Percentiles rank a stretch among this genome's conserved stretches.
Conservation (phyloP, 345 rosid genomes). For the Rubroshorea leprosula region DNA sequence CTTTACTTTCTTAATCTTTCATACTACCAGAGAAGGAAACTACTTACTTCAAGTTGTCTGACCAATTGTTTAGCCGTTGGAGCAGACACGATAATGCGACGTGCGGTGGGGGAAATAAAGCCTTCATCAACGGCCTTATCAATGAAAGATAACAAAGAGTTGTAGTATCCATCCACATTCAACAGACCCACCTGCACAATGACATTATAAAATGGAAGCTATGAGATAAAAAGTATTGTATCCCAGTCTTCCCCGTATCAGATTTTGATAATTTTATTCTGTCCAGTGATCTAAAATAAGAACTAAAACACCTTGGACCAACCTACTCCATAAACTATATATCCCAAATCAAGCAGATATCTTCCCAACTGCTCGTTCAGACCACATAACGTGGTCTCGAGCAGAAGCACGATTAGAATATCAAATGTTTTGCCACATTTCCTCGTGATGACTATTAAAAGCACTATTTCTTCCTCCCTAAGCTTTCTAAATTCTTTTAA, state of each 20-base stretch:
- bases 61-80: conserved; percentile 76
- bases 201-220: too few species aligned
- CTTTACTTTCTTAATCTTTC: too few species aligned
- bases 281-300: not conserved
- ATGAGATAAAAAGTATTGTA: too few species aligned
- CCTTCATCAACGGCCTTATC: conserved; percentile 98
- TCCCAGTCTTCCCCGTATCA: not conserved
- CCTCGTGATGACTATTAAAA: conserved; percentile 35
- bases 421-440: conserved; percentile 30
- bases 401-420: conserved; percentile 17
- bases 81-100: conserved; percentile 81
- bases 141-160: conserved; percentile 71
- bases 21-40: too few species aligned
- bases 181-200: conserved; percentile 76
- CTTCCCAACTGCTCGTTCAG: conserved; percentile 7
- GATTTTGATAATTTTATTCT: not conserved
- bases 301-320: conserved; percentile 16
- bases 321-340: conserved; percentile 26
- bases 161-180: conserved; percentile 90
- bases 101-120: conserved; percentile 74
- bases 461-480: conserved; percentile 41
- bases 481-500: too few species aligned
- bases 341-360: conserved; percentile 27
- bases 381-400: conserved; percentile 18
- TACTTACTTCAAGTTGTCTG: conserved; percentile 74